Evolutionary conservation across 306 rosid genomes (phyloP).

Genomic region (Ziziphus jujuba): DNA sequence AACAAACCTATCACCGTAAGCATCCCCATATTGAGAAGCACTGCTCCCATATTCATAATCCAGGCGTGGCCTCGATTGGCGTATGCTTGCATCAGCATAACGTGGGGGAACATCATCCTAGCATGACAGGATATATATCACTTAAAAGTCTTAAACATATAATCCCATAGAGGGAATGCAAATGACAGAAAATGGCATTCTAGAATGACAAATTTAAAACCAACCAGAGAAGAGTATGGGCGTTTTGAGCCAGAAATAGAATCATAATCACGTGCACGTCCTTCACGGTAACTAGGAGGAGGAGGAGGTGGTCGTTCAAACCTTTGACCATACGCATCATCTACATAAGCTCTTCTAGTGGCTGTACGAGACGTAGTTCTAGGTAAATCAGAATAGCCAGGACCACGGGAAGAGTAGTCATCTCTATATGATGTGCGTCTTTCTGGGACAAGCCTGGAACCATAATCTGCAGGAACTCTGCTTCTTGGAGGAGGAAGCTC

Average conservation of each 20-base stretch:
- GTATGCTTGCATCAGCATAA: constrained; percentile 66
- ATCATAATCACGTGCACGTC: constrained; percentile 72
- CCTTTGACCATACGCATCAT: constrained; percentile 77
- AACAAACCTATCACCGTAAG: constrained; percentile 78
- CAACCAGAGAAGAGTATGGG: constrained; percentile 66
- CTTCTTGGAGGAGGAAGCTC: constrained; percentile 88
- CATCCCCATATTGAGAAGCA: constrained; percentile 73
- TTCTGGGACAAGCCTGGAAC: constrained; percentile 72
- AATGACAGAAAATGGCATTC: neutral
- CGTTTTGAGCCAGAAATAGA: constrained; percentile 81
- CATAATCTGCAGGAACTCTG: constrained; percentile 68
- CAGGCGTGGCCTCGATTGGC: constrained; percentile 83
- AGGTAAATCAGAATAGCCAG: constrained; percentile 65
- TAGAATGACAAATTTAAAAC: constrained; percentile 14
- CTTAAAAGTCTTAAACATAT: too few species aligned
- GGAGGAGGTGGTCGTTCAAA: constrained; percentile 77
- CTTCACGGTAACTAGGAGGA: constrained; percentile 70
- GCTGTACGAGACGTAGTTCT: constrained; percentile 65
- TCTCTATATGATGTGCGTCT: constrained; percentile 80
- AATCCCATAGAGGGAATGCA: neutral
- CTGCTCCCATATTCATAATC: constrained; percentile 82
- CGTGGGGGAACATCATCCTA: constrained; percentile 85
- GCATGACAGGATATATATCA: neutral
- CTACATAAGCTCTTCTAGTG: constrained; percentile 83
- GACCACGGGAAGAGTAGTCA: constrained; percentile 64